A percentile compares a stretch with the other conserved stretches of the same genome.
These are phyloP conservation scores for Diplocarpon mali DNA, from an alignment of 2,329 filamentous ascomycete genomes.

Conservation along the genomic window DNA sequence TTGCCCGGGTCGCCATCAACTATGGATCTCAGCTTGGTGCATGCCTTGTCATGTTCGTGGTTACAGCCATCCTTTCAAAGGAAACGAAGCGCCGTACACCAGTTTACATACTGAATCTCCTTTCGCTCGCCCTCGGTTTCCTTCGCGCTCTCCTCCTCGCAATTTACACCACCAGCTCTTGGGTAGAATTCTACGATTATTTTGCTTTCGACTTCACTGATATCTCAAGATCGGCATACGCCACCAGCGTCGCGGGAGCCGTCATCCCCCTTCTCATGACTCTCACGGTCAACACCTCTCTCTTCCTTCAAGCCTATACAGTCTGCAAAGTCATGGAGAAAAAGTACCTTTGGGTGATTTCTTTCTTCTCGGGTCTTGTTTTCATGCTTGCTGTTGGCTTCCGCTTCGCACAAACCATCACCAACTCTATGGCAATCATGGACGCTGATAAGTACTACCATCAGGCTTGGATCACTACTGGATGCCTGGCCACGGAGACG, in stretches of 20 bases:
- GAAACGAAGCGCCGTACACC: conserved; percentile 44
- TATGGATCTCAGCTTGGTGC: conserved; percentile 51
- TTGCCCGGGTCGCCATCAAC: conserved; percentile 40
- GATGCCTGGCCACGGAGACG: conserved; percentile 39
- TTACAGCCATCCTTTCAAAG: conserved; percentile 47
- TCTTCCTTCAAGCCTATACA: conserved; percentile 53
- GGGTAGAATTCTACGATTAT: conserved; percentile 38
- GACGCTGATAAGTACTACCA: conserved; percentile 19
- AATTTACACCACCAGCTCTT: conserved; percentile 40
- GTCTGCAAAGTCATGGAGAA: conserved; percentile 37
- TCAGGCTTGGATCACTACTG: conserved; percentile 32
- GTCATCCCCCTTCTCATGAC: conserved; percentile 42
- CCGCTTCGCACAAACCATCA: conserved; percentile 39
- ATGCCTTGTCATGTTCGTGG: conserved; percentile 42
- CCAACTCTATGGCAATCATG: conserved; percentile 29
- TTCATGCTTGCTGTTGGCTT: conserved; percentile 41
- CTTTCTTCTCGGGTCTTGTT: conserved; percentile 36
- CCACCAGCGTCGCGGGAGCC: conserved; percentile 35
- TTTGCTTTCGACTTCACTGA: conserved; percentile 36
- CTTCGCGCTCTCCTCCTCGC: conserved; percentile 37
- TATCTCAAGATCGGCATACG: conserved; percentile 33
- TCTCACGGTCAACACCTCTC: conserved; percentile 43
- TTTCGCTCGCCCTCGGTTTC: conserved; percentile 43
- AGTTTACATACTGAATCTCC: conserved; percentile 48
- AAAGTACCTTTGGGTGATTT: conserved; percentile 34